Percentiles rank a stretch among this genome's conserved stretches.
These are phyloP conservation scores for Blastocystis sp. DNA, from an alignment of 352 stramenopile species.

Conservation along the genomic window DNA sequence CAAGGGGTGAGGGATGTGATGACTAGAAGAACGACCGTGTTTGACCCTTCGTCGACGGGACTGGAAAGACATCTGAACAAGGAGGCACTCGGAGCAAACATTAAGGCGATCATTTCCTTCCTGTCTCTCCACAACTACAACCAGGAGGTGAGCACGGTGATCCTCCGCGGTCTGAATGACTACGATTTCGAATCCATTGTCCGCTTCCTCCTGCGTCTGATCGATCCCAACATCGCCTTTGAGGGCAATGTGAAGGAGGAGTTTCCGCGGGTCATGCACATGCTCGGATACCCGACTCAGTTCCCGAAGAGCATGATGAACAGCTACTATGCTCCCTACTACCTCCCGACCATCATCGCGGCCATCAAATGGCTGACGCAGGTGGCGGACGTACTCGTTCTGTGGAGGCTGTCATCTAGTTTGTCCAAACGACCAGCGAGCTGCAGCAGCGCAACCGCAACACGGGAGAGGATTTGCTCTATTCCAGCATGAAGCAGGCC, in stretches of 20 bases:
- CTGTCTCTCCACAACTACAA: slow-evolving; percentile 67
- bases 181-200: slow-evolving; percentile 67
- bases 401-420: not conserved
- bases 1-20: not conserved
- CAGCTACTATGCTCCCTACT: slow-evolving; percentile 44
- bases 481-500: slow-evolving; percentile 45
- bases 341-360: slow-evolving; percentile 47
- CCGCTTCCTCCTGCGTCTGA: slow-evolving; percentile 46
- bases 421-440: not conserved
- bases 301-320: slow-evolving; percentile 60
- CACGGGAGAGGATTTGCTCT: slow-evolving; percentile 26
- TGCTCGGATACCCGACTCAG: slow-evolving; percentile 47
- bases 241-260: slow-evolving; percentile 46
- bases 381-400: slow-evolving; percentile 23
- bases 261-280: slow-evolving; percentile 60
- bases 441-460: slow-evolving; percentile 10
- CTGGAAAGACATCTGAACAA: slow-evolving; percentile 42
- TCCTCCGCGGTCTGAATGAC: slow-evolving; percentile 37
- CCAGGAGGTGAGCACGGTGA: slow-evolving; percentile 29
- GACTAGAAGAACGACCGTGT: slow-evolving; percentile 23
- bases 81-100: slow-evolving; percentile 42
- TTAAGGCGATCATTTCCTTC: slow-evolving; percentile 53
- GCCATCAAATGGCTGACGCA: slow-evolving; percentile 64
- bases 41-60: slow-evolving; percentile 3
- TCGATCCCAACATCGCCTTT: slow-evolving; percentile 60